Percentiles rank a stretch among this genome's conserved stretches.
phyloP scores from a whole-genome alignment of 78 protist genomes.

The Neovahlkampfia damariscottae region DNA sequence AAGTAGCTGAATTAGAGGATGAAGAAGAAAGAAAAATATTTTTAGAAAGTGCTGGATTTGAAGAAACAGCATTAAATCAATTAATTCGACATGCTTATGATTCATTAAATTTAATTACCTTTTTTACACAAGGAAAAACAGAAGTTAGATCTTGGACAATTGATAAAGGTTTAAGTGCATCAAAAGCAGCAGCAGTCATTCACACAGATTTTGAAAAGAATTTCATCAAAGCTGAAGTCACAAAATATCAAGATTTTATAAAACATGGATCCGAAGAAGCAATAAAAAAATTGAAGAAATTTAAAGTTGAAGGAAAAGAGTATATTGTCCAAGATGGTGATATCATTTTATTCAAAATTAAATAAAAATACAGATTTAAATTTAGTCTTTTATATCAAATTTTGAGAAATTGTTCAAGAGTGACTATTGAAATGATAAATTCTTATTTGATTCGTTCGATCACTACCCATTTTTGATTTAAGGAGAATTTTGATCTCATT shows the following conservation, averaged over 20 bases:
- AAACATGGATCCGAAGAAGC: constrained; percentile 1
- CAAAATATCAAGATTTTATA: constrained; percentile 33
- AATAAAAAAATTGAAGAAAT: constrained; percentile 60
- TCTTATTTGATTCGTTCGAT: no score
- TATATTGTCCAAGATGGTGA: constrained; percentile 70
- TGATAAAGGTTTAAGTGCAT: constrained; percentile 14
- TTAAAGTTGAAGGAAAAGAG: constrained; percentile 47
- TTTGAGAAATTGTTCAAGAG: no score
- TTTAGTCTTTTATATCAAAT: no score
- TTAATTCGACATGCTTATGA: constrained; percentile 52
- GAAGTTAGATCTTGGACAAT: constrained; percentile 36
- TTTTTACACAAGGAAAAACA: constrained; percentile 23
- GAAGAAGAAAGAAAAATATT: not conserved
- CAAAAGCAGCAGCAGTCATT: constrained; percentile 23
- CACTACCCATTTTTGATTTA: no score
- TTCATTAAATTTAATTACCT: not conserved
- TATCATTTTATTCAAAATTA: constrained; percentile 56
- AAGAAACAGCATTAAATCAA: not conserved
- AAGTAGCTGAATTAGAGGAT: not conserved
- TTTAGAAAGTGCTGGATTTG: constrained; percentile 7
- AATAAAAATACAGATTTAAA: no score
- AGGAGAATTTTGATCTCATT: no score
- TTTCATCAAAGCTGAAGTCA: constrained; percentile 23
- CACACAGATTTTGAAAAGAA: constrained; percentile 17
- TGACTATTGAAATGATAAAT: no score